Percentiles rank a stretch among this genome's conserved stretches.
Conservation (phyloP, 2,329 filamentous ascomycete species). For the Malbranchea zuffiana region DNA sequence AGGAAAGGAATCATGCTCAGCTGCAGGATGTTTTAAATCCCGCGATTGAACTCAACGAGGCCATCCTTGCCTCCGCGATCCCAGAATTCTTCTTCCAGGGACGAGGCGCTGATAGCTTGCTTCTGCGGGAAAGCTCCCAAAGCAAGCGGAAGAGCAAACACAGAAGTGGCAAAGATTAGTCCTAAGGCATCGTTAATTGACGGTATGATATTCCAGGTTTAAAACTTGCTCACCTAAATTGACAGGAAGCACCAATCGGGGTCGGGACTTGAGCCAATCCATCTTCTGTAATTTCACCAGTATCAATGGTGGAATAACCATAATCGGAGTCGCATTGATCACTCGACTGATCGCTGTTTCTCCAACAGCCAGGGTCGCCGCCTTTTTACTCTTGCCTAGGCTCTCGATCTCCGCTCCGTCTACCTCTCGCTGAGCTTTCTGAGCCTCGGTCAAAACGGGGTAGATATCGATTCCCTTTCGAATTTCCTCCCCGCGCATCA, state of each 20-base stretch:
- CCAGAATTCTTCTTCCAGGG: constrained; percentile 77
- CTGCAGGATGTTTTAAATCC: too few relatives aligned
- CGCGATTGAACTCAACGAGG: constrained; percentile 91
- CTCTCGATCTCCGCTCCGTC: constrained; percentile 56
- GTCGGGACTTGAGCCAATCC: constrained; percentile 67
- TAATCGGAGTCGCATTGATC: constrained; percentile 89
- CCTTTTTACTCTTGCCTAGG: constrained; percentile 77
- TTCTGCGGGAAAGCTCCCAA: constrained; percentile 87
- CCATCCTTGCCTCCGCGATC: constrained; percentile 66
- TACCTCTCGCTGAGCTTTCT: constrained; percentile 54
- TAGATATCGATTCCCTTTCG: constrained; percentile 85
- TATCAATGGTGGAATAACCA: constrained; percentile 84
- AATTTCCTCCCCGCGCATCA: constrained; percentile 97
- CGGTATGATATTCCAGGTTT: background rate
- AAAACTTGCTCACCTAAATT: constrained; percentile 52
- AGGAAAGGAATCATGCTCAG: too few relatives aligned
- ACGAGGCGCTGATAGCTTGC: constrained; percentile 64
- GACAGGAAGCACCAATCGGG: constrained; percentile 64
- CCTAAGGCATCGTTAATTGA: constrained; percentile 22
- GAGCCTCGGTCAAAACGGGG: constrained; percentile 61
- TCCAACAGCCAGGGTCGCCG: constrained; percentile 76
- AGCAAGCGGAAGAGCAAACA: constrained; percentile 80
- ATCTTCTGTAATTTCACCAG: constrained; percentile 75
- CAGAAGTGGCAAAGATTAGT: constrained; percentile 73
- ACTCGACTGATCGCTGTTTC: constrained; percentile 89